Percentiles rank a stretch among this genome's conserved stretches.
Conservation (phyloP, 768 basidiomycete genomes). For the Lentinula raphanica region DNA sequence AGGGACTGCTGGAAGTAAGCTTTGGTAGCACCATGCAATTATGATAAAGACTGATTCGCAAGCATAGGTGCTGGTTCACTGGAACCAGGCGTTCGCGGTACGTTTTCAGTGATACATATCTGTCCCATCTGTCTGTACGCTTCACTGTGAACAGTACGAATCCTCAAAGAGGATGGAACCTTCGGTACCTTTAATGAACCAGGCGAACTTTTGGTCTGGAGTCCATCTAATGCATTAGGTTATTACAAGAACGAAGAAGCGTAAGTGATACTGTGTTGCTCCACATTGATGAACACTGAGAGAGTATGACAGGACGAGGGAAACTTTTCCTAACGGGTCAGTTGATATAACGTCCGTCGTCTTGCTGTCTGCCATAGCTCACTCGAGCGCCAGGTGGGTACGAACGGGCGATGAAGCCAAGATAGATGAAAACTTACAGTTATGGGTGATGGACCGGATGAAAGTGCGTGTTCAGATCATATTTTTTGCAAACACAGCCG, state of each 20-base stretch:
- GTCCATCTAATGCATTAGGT: slow-evolving; percentile 36
- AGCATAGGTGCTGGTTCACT: slow-evolving; percentile 5
- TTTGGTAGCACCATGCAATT: slow-evolving; percentile 15
- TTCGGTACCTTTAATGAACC: slow-evolving; percentile 36
- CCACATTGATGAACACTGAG: slow-evolving; percentile 10
- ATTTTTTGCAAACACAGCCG: too few species aligned
- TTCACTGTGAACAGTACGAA: slow-evolving; percentile 26
- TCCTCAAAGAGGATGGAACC: slow-evolving; percentile 42
- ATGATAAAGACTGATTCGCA: neutral
- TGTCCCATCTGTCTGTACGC: neutral
- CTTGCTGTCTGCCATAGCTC: neutral
- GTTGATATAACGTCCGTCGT: slow-evolving; percentile 6
- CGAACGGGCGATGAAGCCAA: slow-evolving; percentile 62
- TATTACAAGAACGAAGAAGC: slow-evolving; percentile 55
- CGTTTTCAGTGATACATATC: neutral
- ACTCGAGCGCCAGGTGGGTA: slow-evolving; percentile 45
- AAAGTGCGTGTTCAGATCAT: slow-evolving; percentile 35
- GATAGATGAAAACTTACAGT: slow-evolving; percentile 47
- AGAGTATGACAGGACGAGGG: slow-evolving; percentile 45
- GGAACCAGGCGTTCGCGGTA: slow-evolving; percentile 2
- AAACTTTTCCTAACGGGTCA: slow-evolving; percentile 65
- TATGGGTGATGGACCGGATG: slow-evolving; percentile 59
- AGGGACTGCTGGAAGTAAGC: slow-evolving; percentile 49
- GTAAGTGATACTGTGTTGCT: slow-evolving; percentile 37
- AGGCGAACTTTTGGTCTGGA: slow-evolving; percentile 44